Evolutionary conservation across 2,329 filamentous ascomycete genomes (phyloP).

Genomic region (Pseudogymnoascus sp.): DNA sequence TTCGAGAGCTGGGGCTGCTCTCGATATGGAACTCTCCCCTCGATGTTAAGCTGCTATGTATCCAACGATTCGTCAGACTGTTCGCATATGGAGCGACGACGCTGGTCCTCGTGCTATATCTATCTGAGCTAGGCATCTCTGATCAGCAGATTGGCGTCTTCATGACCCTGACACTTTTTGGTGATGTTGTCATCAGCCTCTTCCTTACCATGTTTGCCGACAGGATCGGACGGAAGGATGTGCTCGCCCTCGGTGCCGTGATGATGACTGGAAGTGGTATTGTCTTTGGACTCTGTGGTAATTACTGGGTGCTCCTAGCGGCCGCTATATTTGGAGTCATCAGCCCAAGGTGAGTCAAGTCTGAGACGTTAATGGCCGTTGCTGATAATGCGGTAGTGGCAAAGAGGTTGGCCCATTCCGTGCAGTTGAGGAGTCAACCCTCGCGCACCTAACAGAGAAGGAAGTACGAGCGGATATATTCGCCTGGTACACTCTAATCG

Average conservation of each 20-base stretch:
- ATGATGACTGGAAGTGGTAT: slow-evolving; percentile 50
- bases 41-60: slow-evolving; percentile 50
- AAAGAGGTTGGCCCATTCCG: slow-evolving; percentile 58
- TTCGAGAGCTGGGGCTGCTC: slow-evolving; percentile 37
- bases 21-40: slow-evolving; percentile 35
- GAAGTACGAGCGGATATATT: slow-evolving; percentile 47
- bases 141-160: slow-evolving; percentile 51
- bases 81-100: slow-evolving; percentile 55
- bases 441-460: slow-evolving; percentile 46
- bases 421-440: slow-evolving; percentile 52
- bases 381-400: slow-evolving; percentile 34
- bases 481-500: slow-evolving; percentile 54
- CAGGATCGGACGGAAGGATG: slow-evolving; percentile 43
- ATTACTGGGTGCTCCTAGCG: slow-evolving; percentile 50
- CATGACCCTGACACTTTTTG: slow-evolving; percentile 56
- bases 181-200: slow-evolving; percentile 53
- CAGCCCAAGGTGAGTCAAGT: slow-evolving; percentile 40
- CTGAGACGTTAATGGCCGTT: slow-evolving; percentile 13
- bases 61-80: slow-evolving; percentile 53
- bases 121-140: slow-evolving; percentile 42
- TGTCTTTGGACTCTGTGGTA: slow-evolving; percentile 44
- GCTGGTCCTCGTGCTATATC: slow-evolving; percentile 49
- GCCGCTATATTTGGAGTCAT: slow-evolving; percentile 56
- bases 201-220: slow-evolving; percentile 52
- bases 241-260: slow-evolving; percentile 46